phyloP scores from a whole-genome alignment of 805 yeast species.

The Monosporozyma aquatica region DNA sequence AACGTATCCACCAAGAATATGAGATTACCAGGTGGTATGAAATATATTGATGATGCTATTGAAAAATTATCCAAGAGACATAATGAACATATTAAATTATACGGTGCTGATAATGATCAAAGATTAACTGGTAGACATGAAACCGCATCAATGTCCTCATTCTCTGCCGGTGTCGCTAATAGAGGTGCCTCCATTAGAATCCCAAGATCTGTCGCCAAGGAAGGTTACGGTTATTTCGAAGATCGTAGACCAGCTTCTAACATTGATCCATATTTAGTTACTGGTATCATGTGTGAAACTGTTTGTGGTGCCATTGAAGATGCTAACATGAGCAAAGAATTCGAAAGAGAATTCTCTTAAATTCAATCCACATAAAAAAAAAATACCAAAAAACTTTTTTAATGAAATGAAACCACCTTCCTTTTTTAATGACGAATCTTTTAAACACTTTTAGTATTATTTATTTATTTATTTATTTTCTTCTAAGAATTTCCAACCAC shows the following conservation, averaged over 20 bases:
- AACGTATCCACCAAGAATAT: constrained; percentile 87
- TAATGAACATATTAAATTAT: constrained; percentile 87
- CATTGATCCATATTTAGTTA: constrained; percentile 97
- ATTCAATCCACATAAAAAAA: too few species aligned
- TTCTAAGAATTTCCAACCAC: too few species aligned
- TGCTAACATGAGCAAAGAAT: constrained; percentile 90
- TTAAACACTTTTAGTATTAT: too few species aligned
- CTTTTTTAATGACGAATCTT: too few species aligned
- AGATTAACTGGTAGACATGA: constrained; percentile 98
- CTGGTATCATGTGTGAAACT: constrained; percentile 97
- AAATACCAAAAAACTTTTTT: too few species aligned
- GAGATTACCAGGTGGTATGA: constrained; percentile 97
- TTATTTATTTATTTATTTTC: too few species aligned
- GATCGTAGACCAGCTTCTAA: constrained; percentile 99
- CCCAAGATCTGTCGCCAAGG: constrained; percentile 97
- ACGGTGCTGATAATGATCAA: constrained; percentile 90
- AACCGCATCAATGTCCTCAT: constrained; percentile 86
- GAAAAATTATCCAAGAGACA: constrained; percentile 93
- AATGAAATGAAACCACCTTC: too few species aligned
- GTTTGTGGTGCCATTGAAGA: constrained; percentile 90
- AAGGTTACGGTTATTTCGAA: constrained; percentile 97
- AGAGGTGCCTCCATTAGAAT: constrained; percentile 98
- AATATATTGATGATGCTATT: constrained; percentile 83
- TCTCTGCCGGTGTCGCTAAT: constrained; percentile 98
- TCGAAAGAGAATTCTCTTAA: constrained; percentile 53